Conservation (phyloP, 306 rosid genomes). For the Inga oerstediana region DNA sequence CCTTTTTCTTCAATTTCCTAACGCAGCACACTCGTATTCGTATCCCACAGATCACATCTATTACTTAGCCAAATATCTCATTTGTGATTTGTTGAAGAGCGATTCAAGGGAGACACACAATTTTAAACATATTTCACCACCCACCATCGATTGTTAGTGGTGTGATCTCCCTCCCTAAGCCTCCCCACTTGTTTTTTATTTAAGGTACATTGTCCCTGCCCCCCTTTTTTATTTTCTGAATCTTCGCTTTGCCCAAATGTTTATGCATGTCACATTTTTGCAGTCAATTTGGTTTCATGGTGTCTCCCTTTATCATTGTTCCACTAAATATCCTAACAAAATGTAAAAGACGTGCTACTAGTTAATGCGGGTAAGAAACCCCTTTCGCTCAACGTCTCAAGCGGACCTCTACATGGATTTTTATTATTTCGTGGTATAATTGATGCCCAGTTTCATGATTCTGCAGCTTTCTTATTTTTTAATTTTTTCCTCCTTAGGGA, state of each 20-base stretch:
- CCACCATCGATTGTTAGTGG: conserved; percentile 33
- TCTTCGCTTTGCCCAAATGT: conserved; percentile 49
- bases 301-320: conserved; percentile 39
- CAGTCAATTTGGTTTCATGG: conserved; percentile 52
- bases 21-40: conserved; percentile 38
- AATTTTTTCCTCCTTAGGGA: not conserved
- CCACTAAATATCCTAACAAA: conserved; percentile 24
- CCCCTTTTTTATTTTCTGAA: conserved; percentile 30
- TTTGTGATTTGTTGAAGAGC: conserved; percentile 32
- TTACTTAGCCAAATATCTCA: conserved; percentile 31
- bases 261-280: conserved; percentile 62
- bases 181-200: conserved; percentile 29
- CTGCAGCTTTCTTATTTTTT: conserved; percentile 29
- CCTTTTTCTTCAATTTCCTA: conserved; percentile 28
- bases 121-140: conserved; percentile 33
- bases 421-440: conserved; percentile 43
- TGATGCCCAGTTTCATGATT: conserved; percentile 45
- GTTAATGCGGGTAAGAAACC: conserved; percentile 43
- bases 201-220: conserved; percentile 59
- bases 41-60: conserved; percentile 25
- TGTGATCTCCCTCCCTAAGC: conserved; percentile 46
- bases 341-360: conserved; percentile 42
- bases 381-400: conserved; percentile 43
- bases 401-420: conserved; percentile 31
- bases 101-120: conserved; percentile 32